Base-by-base conservation (phyloP, 164 flowering plant genomes). In the Vitis rupestris region DNA sequence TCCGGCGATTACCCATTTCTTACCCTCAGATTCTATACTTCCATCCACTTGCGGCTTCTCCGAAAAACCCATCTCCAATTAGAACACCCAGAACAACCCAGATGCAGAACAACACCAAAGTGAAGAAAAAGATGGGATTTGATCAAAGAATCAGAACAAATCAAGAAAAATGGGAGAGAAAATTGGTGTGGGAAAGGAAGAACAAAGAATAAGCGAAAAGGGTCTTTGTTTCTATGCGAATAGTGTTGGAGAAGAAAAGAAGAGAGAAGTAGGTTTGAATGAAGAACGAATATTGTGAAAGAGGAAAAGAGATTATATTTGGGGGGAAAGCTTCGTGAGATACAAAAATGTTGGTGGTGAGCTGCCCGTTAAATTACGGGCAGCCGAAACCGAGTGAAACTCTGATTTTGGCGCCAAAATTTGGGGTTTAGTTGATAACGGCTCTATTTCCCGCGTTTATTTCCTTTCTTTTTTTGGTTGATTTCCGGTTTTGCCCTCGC, bases 341-440 rank as follows among this genome's bases (percentile, higher is more conserved):
- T 37, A 37, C 44, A 37, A 37, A 37, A 37, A 37, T 3, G 44
- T 37, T 3, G 44, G 31, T 49, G 63, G 30, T 53, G 68, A 60
- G 79, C 83, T 81, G 89, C 87, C 87, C 86, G 87, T 50, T 14
- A 69, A 72, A 64, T 51, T 58, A 9, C 82, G 93, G 93, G 87
- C 87, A 87, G 86, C 74, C 15, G 59, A 70, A 73, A 77, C 68
- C 76, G 79, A 72, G 80, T 82, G 81, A 78, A 59, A 11, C 9
- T 27, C 50, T 1, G 55, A 11, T 70, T 81, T 85, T 78, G 82
- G 88, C 91, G 91, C 88, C 85, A 85, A 79, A 52, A 64, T 58
- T 75, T 11, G 62, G 54, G 50, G 4, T 72, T 74, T 67, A 60
- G 51, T 4, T 11, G 9, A 49, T 77, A 87, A 85, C 89, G 89